Base-by-base conservation (phyloP, 345 rosid genomes). In the Turritis glabra region DNA sequence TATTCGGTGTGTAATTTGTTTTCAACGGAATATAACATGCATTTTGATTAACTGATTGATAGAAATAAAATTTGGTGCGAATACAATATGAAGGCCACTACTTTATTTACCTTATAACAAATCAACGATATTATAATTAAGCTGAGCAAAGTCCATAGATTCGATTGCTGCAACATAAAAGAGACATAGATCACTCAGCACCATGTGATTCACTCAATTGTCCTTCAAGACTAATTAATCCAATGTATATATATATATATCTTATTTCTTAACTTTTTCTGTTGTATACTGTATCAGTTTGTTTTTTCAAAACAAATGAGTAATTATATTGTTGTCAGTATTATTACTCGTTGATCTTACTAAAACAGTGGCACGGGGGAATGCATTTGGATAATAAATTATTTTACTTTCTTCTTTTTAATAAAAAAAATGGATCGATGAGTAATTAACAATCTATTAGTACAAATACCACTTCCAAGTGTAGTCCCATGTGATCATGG, bases 401-500 rank as follows among this genome's bases (percentile, higher is more conserved):
- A 52, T 14, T 30, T 59, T 23, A 40, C 8, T 23, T 38, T 19
- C 11, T 5, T 35, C 10, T 9, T 30, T 41, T 17, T 25, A 17
- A 18, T 32, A n/a, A 7, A 53, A 21, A 37, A 53, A 15, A 38
- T 14, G 23, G 26, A 69, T 59, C 10, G 29, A 43, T 55, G 17
- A 54, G 7, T 64, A 55, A 32, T 1, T 14, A 54, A 19, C 18
- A 57, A 19, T 38, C 41, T 47, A 59, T 60, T 67, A 15, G 12
- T 51, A 17, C 12, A 62, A 76, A 57, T 55, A 26, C 32, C 80
- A 56, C 72, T 77, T 77, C 72, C 72, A 47, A 77, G 76, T 71
- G 72, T 56, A 32, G 50, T 5, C 72, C 72, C 76, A 77, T 77
- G 80, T 77, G 80, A 56, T 47, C 61, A 54, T 71, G 71, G 66